Conservation (phyloP, 768 basidiomycete genomes). For the Podaxis sp. region DNA sequence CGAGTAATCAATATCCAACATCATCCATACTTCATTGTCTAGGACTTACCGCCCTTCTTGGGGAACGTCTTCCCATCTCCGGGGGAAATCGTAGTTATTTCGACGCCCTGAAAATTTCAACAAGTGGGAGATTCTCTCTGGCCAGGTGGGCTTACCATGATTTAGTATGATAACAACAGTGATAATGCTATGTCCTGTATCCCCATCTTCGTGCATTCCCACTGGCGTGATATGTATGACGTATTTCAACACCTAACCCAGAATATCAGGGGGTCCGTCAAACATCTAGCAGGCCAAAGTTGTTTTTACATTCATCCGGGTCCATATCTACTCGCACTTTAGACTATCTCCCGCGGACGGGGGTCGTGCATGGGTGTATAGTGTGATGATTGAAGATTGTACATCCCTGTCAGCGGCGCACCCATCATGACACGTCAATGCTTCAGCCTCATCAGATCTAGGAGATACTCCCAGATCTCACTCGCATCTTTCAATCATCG, state of each 20-base stretch:
- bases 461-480: no score
- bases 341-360: no score
- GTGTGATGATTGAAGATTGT: no score
- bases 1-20: conserved; percentile 40
- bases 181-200: neutral
- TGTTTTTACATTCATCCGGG: no score
- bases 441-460: no score
- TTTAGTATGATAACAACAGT: neutral
- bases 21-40: conserved; percentile 45
- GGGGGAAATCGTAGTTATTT: conserved; percentile 48
- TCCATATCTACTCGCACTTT: no score
- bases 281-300: no score
- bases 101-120: conserved; percentile 59
- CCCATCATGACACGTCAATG: no score
- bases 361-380: no score
- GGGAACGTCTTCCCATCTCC: conserved; percentile 71
- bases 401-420: no score
- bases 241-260: neutral
- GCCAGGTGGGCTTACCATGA: conserved; percentile 2
- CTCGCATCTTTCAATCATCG: no score
- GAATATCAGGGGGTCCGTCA: no score
- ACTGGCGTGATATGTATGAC: neutral
- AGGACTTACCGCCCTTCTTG: conserved; percentile 56
- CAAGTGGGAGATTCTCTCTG: neutral
- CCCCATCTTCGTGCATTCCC: neutral